Conservation (phyloP, 2,329 filamentous ascomycete species). For the Aspergillus sp. region DNA sequence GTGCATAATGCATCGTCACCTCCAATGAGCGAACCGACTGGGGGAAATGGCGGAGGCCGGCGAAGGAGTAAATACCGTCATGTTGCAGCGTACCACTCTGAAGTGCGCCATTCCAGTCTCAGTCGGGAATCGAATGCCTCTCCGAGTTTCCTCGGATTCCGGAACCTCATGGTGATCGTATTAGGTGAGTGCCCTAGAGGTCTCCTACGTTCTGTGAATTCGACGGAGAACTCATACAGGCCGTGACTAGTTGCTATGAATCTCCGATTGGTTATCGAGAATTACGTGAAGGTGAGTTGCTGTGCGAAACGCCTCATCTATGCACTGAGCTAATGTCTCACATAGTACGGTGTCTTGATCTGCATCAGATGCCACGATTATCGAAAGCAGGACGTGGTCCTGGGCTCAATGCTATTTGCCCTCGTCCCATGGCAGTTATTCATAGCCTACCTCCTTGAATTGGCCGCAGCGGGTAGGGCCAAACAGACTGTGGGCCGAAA, state of each 20-base stretch:
- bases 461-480: constrained; percentile 76
- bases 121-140: constrained; percentile 74
- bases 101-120: constrained; percentile 70
- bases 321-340: neutral
- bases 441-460: constrained; percentile 84
- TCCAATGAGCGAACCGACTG: constrained; percentile 5
- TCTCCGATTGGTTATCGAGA: constrained; percentile 90
- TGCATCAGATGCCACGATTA: constrained; percentile 90
- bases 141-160: constrained; percentile 88
- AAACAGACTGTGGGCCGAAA: constrained; percentile 61
- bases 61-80: constrained; percentile 77
- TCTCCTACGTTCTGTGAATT: neutral
- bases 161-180: constrained; percentile 94
- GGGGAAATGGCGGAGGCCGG: constrained; percentile 15
- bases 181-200: constrained; percentile 56
- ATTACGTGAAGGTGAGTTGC: constrained; percentile 75
- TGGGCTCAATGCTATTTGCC: constrained; percentile 76
- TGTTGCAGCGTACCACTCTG: constrained; percentile 79
- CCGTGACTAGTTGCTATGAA: constrained; percentile 75
- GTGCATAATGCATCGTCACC: constrained; percentile 2
- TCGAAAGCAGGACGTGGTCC: constrained; percentile 69
- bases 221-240: constrained; percentile 6
- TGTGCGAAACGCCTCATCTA: neutral
- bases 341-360: constrained; percentile 87
- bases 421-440: constrained; percentile 89